Base-by-base conservation (phyloP, 257 asterid genomes). In the Solanum paucissectum region DNA sequence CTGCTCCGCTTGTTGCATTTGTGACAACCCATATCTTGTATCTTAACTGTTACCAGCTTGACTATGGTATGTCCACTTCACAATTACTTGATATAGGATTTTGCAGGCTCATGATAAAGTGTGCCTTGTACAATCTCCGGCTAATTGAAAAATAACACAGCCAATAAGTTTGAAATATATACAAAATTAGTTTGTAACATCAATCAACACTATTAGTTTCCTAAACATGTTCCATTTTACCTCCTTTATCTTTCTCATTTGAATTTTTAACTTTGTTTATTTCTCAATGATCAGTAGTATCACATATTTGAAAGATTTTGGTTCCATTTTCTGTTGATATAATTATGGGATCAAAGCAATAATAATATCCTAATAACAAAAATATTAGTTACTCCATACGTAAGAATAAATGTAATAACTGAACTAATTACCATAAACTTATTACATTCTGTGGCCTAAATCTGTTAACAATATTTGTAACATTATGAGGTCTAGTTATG, bases 1-100 rank as follows among this genome's bases (percentile, higher is more conserved):
- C 98, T 42, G 98, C 99, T 86, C 99, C 98, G 18, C 66, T 96
- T 82, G 66, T 96, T 52, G 98, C 98, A 69, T 94, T 94, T 52
- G 86, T 94, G 88, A 90, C 93, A 16, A 95, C 98, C 83, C 98
- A 95, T 88, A 93, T 95, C 90, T 89, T 96, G 92, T 96, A 92
- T 88, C 66, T 96, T 90, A 95, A 95, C 91, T 91, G 93, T 87
- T 95, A 93, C 66, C 88, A 91, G 20, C 87, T 95, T 73, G 94
- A 95, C 91, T 89, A 89, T 74, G 98, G 98, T 95, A 91, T 90
- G 94, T 55, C 36, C 89, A 29, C 87, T 62, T 73, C 85, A 46
- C 75, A 42, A 82, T 29, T 66, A 25, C 85, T 82, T 82, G 46
- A 32, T 29, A 29, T 29, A 49, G 85, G 21, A 49, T 82, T 49